Evolutionary conservation across 768 basidiomycete species (phyloP), one percentile per base, ranked within the genome.

Genomic region (Lyophyllum decastes): DNA sequence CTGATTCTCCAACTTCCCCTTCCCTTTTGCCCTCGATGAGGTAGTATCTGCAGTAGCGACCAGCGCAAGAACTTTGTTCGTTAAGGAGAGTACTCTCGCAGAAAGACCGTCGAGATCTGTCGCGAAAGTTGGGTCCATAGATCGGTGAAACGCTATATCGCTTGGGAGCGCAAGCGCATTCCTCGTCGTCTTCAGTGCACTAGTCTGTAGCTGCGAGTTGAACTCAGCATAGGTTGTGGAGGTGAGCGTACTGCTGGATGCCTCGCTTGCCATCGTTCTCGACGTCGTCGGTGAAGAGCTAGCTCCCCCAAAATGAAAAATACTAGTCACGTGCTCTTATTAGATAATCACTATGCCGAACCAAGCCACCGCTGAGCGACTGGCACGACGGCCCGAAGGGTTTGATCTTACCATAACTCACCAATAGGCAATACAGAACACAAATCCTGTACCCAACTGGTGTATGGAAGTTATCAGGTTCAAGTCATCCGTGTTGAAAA

Each of bases 61-160:
- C 2, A 88, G 71, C 24, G 69, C 65, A 43, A 97, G 68, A 17
- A 95, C 76, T 53, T 76, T 78, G 67, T 90, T 89, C 1, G 88
- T 83, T 21, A 94, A 65, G 8, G 76, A 70, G 21, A 97, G 78
- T 2, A 95, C 79, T 27, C 84, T 79, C 16, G 79, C 72, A 0
- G 91, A 88, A 54, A 90, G 82, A 3, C 66, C 70, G 65, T 98
- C 95, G 34, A 97, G 72, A 41, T 87, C 83, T 53, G 77, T 76
- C 1, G 88, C 89, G 53, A 97, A 79, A 1, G 73, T 76, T 4
- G 82, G 72, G 70, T 95, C 89, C 60, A 98, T 83, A 2, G 95
- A 91, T 22, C 92, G 88, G 72, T 97, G 92, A 71, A 95, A 98
- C n/a, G 79, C 73, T 55, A 98, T 77, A 74, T 98, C 95, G 14